Base-by-base conservation (phyloP, 208 protist species). In the Trypanosoma platydactyli region DNA sequence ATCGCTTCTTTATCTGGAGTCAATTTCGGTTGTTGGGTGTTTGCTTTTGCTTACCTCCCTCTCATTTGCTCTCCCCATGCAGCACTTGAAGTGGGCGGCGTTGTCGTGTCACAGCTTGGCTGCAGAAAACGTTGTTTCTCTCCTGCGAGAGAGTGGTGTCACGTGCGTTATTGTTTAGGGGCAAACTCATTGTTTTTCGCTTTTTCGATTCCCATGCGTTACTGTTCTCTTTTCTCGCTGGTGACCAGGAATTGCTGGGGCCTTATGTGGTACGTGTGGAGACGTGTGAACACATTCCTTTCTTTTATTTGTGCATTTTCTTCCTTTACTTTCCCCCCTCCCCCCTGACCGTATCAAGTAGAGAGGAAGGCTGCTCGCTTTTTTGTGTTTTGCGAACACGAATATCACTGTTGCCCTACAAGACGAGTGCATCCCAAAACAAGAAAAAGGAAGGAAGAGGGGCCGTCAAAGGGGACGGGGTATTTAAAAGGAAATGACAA, bases 11-110 rank as follows among this genome's bases (percentile, higher is more conserved):
- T 63, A 69, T 18, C 52, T 88, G 29, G 46, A 64, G 9, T 48
- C 70, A n/a, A 52, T 88, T 4, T 81, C 69, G 0, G 59, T 88
- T 1, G 44, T 25, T 25, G 22, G 62, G 45, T 91, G 84, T 61
- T 41, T 68, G 12, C 33, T 45, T 24, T 71, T 87, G 58, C 48
- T 41, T 2, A 86, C 67, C 2, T 66, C 67, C 13, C 63, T 89
- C 1, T 59, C 50, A 30, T 86, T 83, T 61, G 61, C 64, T 38
- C 63, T 75, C 18, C n/a, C 25, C 16, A 42, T 88, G 60, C 7
- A 51, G 18, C 50, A 76, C 33, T 68, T 71, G n/a, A 20, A 9
- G 12, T 13, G 42, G 22, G 38, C 72, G 22, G 20, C 22, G 16
- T 44, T 80, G 11, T 75, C 67, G 4, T 30, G 45, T 3, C 13